Evolutionary conservation across 163 green algal genomes (phyloP).

Genomic region (Chlamydomonas reinhardtii): DNA sequence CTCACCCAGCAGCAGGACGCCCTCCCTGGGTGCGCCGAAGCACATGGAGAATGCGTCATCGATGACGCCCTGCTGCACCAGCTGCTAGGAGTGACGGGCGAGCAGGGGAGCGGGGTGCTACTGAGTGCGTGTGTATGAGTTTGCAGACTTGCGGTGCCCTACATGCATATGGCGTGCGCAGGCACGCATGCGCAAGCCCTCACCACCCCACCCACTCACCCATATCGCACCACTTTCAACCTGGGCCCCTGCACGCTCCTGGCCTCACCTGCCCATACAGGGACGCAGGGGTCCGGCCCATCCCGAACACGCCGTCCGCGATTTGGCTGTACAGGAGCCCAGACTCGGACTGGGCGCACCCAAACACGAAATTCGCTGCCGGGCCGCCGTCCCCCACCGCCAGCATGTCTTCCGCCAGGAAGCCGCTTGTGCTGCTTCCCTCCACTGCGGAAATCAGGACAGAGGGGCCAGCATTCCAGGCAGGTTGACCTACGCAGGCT

Average conservation of each 20-base stretch:
- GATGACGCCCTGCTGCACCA: conserved; percentile 72
- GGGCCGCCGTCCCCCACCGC: conserved; percentile 69
- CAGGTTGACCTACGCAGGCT: too few relatives aligned
- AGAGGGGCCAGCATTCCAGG: too few relatives aligned
- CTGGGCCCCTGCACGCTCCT: too few relatives aligned
- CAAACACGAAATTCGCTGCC: conserved; percentile 81
- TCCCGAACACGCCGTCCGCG: conserved; percentile 93
- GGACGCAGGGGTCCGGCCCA: conserved; percentile 85
- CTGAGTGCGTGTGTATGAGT: too few relatives aligned
- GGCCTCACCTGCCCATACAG: conserved; percentile 81
- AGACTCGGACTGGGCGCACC: conserved; percentile 90
- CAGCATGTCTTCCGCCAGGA: conserved; percentile 81
- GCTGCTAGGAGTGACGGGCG: conserved; percentile 54
- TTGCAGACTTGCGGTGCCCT: not conserved
- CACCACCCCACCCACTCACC: not conserved
- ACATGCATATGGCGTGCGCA: too few relatives aligned
- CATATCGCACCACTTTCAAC: too few relatives aligned
- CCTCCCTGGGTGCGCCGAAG: conserved; percentile 82
- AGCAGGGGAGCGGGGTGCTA: too few relatives aligned
- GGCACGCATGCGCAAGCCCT: not conserved
- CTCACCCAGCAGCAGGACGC: conserved; percentile 87
- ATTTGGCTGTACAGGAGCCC: conserved; percentile 91
- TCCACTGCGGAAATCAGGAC: conserved; percentile 71
- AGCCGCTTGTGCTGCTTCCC: conserved; percentile 82
- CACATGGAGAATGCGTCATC: conserved; percentile 92